Base-by-base conservation (phyloP, 305 asterid genomes). In the Fraxinus floribunda region DNA sequence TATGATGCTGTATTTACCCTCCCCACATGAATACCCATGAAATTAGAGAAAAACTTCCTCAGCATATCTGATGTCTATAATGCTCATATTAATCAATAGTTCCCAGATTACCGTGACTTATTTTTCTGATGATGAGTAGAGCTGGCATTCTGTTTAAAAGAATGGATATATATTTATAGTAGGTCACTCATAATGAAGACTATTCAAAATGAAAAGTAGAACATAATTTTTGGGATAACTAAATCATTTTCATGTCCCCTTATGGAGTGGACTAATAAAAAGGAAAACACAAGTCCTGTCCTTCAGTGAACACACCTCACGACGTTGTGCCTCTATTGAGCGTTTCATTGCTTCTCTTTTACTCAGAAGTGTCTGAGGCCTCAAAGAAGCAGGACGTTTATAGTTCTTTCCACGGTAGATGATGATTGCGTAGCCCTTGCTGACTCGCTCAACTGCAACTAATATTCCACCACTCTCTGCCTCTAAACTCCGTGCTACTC, bases 401-500 rank as follows among this genome's bases (percentile, higher is more conserved):
- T 96, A 96, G 85, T 96, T 96, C 85, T 96, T 96, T 36, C 99
- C 99, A 85, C 98, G 98, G 86, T 96, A 94, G 32, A 94, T 85
- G 79, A 96, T 94, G 80, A 96, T 96, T 24, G 93, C 95, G 82
- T 88, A 87, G 83, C 99, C 99, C 86, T 94, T 94, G 82, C 90
- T 93, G 80, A 89, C 95, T 80, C 83, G 92, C 83, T 96, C 99
- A 83, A 94, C 91, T 82, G 99, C 97, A 60, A 96, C 97, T 88
- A 96, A 90, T 82, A 96, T 94, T 78, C 99, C 99, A 78, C 99
- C 98, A 84, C 99, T 94, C 87, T 94, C 99, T 80, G 93, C 88
- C 88, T 94, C 99, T 78, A 96, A 89, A 80, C 90, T 91, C 71
- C 91, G 89, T 80, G 99, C 98, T 76, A 87, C 84, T 81, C 81